Evolutionary conservation across 371 early-diverging fungal genomes (phyloP).

Genomic region (Chytridium lagenaria): DNA sequence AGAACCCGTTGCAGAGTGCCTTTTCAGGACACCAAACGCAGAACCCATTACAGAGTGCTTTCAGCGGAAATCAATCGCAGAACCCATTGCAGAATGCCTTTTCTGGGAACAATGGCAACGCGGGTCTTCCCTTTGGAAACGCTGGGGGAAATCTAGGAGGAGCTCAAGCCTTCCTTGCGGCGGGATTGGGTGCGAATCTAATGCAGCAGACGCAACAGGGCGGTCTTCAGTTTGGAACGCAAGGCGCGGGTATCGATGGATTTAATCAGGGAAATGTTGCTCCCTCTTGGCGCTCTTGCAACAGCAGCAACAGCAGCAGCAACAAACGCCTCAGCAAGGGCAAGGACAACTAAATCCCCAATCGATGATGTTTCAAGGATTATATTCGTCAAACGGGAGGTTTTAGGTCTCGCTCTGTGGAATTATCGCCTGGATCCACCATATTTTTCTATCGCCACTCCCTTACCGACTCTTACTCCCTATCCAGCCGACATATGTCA

Average conservation of each 20-base stretch:
- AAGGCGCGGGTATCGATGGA: background rate
- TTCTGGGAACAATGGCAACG: background rate
- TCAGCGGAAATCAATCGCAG: too few relatives aligned
- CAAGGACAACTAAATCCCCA: too few relatives aligned
- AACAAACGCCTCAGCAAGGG: background rate
- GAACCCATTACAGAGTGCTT: too few relatives aligned
- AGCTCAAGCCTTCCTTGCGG: background rate
- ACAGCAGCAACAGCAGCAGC: constrained; percentile 6
- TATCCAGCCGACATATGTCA: too few relatives aligned
- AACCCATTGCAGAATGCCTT: background rate
- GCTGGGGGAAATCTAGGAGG: background rate
- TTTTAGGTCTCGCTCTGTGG: too few relatives aligned
- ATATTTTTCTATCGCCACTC: too few relatives aligned
- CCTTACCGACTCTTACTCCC: too few relatives aligned
- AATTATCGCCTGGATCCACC: too few relatives aligned
- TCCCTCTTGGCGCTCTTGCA: background rate
- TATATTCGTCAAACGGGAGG: too few relatives aligned
- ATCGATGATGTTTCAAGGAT: background rate
- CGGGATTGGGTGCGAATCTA: background rate
- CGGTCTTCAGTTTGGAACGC: background rate
- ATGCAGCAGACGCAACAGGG: background rate
- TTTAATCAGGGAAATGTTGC: background rate
- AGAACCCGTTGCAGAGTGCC: background rate
- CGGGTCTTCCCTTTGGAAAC: background rate
- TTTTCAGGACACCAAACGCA: too few relatives aligned